These are phyloP conservation scores for Pyropia haitanensis DNA, from an alignment of 23 red algal genomes.

Conservation along the genomic window DNA sequence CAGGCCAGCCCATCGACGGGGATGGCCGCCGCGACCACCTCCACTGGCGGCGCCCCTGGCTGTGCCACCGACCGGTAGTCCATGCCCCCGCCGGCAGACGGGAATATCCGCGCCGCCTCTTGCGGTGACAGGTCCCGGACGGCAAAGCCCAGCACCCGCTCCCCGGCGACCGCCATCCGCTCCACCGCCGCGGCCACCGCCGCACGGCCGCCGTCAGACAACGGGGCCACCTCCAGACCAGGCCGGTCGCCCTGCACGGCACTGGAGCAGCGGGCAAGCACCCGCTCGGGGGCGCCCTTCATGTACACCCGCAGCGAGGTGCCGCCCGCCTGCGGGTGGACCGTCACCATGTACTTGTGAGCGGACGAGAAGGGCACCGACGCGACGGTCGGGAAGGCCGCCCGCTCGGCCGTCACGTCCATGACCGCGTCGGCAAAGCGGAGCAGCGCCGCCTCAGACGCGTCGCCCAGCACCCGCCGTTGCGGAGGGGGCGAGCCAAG, in stretches of 20 bases:
- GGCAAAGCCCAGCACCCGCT: conserved; percentile 67
- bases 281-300: conserved; percentile 89
- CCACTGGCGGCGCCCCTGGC: conserved; percentile 11
- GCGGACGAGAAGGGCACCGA: conserved; percentile 41
- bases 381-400: conserved; percentile 11
- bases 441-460: conserved; percentile 69
- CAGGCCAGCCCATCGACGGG: conserved; percentile 40
- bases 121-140: conserved; percentile 39
- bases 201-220: conserved; percentile 21
- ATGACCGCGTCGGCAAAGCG: conserved; percentile 59
- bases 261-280: conserved; percentile 33
- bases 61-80: too few relatives aligned
- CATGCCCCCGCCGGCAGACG: too few relatives aligned
- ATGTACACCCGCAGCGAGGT: conserved; percentile 50
- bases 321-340: conserved; percentile 16
- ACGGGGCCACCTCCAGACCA: conserved; percentile 1
- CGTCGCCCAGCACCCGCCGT: conserved; percentile 43
- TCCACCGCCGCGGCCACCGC: conserved; percentile 30
- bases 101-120: conserved; percentile 18
- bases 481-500: neutral
- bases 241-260: conserved; percentile 2
- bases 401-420: conserved; percentile 3
- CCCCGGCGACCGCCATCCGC: conserved; percentile 42
- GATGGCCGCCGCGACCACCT: neutral
- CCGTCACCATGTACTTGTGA: conserved; percentile 53